Evolutionary conservation across 2,329 filamentous ascomycete species (phyloP).

Genomic region (Pezicula radicicola): DNA sequence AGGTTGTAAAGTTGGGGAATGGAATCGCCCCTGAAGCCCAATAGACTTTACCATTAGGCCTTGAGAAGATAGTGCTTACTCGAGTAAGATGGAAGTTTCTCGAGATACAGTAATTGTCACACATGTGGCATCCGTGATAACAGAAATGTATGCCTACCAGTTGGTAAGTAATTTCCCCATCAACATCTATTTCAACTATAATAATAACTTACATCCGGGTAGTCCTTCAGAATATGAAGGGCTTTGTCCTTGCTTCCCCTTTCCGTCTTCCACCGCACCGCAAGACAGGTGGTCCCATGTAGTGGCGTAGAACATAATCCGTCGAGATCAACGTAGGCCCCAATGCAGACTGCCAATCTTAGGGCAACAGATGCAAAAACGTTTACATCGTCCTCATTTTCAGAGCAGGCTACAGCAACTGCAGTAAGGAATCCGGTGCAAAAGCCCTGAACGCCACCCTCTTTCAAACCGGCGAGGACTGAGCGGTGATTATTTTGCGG

Average conservation of each 20-base stretch:
- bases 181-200: too few relatives aligned
- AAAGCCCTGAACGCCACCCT: constrained; percentile 18
- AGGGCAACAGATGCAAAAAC: constrained; percentile 4
- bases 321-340: constrained; percentile 17
- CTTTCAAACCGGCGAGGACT: too few relatives aligned
- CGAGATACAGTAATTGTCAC: constrained; percentile 7
- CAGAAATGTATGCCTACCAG: constrained; percentile 12
- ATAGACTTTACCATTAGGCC: background rate
- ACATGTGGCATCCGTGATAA: constrained; percentile 3
- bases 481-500: too few relatives aligned
- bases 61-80: background rate
- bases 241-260: background rate
- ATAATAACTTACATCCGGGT: constrained; percentile 4
- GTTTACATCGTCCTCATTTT: constrained; percentile 8
- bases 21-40: background rate
- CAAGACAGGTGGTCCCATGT: constrained; percentile 4
- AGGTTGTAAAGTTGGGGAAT: too few relatives aligned
- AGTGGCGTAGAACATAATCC: background rate
- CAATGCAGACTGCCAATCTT: constrained; percentile 14
- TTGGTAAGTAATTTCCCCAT: too few relatives aligned
- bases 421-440: constrained; percentile 16
- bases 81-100: too few relatives aligned
- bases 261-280: constrained; percentile 11
- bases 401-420: constrained; percentile 9
- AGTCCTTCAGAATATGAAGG: background rate